phyloP scores from a whole-genome alignment of 1,139 yeast genomes.

The Yamadazyma atlantica region DNA sequence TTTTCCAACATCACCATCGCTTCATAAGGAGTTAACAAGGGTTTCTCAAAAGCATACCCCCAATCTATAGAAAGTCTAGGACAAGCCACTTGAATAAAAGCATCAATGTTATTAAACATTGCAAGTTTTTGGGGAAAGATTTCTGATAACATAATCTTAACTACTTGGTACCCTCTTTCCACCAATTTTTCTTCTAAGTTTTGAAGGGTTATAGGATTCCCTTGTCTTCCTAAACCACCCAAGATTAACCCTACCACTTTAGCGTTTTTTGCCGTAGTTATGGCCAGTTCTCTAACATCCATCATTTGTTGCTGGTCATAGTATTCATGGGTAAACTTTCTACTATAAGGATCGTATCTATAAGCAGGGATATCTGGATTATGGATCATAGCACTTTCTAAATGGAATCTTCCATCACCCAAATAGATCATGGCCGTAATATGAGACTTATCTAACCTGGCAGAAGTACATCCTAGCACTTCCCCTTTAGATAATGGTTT shows the following conservation, averaged over 20 bases:
- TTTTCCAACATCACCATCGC: conserved; percentile 85
- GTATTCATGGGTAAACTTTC: conserved; percentile 84
- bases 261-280: conserved; percentile 57
- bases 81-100: conserved; percentile 96
- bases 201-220: conserved; percentile 74
- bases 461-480: conserved; percentile 94
- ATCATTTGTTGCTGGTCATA: conserved; percentile 86
- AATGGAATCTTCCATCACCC: conserved; percentile 96
- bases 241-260: conserved; percentile 78
- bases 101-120: conserved; percentile 93
- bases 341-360: conserved; percentile 91
- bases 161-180: conserved; percentile 62
- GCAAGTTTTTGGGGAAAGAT: conserved; percentile 91
- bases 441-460: conserved; percentile 62
- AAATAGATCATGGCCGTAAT: conserved; percentile 82
- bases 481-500: conserved; percentile 95
- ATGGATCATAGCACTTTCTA: conserved; percentile 96
- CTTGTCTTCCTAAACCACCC: conserved; percentile 98
- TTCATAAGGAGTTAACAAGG: conserved; percentile 92
- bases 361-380: conserved; percentile 91
- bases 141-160: conserved; percentile 84
- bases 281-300: conserved; percentile 71
- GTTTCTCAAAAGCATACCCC: conserved; percentile 97
- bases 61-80: conserved; percentile 96
- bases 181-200: conserved; percentile 57